phyloP scores from a whole-genome alignment of 352 stramenopile genomes.

The Pythium vanterpoolii region DNA sequence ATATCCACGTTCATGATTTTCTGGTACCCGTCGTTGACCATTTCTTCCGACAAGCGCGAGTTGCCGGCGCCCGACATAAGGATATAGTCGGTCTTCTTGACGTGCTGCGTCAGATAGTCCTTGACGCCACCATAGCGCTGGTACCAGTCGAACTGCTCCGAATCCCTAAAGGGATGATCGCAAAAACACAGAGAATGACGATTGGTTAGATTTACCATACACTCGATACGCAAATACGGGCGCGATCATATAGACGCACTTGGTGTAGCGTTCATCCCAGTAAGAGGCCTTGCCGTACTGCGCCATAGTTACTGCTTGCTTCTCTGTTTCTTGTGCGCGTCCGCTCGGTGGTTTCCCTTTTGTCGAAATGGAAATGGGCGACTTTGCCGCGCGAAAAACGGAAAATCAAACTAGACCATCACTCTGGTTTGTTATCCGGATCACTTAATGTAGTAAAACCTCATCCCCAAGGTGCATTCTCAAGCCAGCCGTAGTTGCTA shows the following conservation, averaged over 20 bases:
- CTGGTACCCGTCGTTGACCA: slow-evolving; percentile 94
- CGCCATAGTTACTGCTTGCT: slow-evolving; percentile 50
- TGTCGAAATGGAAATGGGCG: slow-evolving; percentile 3
- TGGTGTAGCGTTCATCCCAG: slow-evolving; percentile 95
- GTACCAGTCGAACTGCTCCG: slow-evolving; percentile 94
- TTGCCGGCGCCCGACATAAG: slow-evolving; percentile 93
- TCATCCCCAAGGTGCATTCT: neutral
- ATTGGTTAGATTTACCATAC: neutral
- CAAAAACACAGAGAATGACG: neutral
- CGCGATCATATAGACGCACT: slow-evolving; percentile 40
- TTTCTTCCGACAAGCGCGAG: slow-evolving; percentile 93
- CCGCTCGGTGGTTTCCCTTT: slow-evolving; percentile 7
- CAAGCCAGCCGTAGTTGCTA: neutral
- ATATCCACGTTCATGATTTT: slow-evolving; percentile 96
- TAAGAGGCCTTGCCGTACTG: slow-evolving; percentile 93
- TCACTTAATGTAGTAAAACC: slow-evolving; percentile 11
- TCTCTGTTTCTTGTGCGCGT: neutral
- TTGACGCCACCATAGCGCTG: slow-evolving; percentile 91
- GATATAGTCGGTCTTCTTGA: slow-evolving; percentile 93
- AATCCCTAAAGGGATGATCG: slow-evolving; percentile 50
- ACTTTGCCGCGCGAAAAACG: slow-evolving; percentile 1
- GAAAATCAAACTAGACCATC: slow-evolving; percentile 18
- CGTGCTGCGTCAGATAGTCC: slow-evolving; percentile 88
- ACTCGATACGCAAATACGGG: too few species aligned
- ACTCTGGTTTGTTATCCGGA: slow-evolving; percentile 15